These are phyloP conservation scores for Tulasnella sp. DNA, from an alignment of 768 basidiomycete genomes.

Conservation along the genomic window DNA sequence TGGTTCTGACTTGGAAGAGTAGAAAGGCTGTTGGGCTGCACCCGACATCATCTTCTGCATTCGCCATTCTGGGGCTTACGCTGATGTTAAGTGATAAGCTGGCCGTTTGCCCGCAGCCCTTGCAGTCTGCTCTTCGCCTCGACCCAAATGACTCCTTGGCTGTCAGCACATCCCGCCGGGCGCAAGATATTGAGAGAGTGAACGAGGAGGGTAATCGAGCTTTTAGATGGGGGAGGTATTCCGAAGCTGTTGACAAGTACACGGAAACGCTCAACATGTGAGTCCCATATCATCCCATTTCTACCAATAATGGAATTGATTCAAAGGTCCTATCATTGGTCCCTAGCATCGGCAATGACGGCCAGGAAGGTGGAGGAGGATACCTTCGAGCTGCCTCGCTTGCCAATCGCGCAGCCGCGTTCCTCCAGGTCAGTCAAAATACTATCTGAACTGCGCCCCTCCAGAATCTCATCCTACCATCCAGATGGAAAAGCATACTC, in stretches of 20 bases:
- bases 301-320: no score
- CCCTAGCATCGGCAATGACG: no score
- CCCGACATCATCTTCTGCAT: conserved; percentile 64
- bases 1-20: neutral
- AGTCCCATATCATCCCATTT: no score
- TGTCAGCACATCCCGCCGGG: conserved; percentile 57
- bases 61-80: conserved; percentile 63
- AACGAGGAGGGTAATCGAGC: conserved; percentile 78
- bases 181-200: conserved; percentile 70
- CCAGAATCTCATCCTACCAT: no score
- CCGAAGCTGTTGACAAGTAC: no score
- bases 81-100: conserved; percentile 58
- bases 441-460: no score
- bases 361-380: no score
- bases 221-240: conserved; percentile 51
- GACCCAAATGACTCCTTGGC: conserved; percentile 72
- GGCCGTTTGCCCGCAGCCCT: conserved; percentile 45
- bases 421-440: no score
- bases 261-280: no score
- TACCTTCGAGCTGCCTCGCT: no score
- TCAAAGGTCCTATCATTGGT: no score
- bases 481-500: conserved; percentile 52
- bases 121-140: conserved; percentile 55
- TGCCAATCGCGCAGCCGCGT: no score
- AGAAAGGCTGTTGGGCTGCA: conserved; percentile 68